Evolutionary conservation across 768 basidiomycete genomes (phyloP), one percentile per base, ranked within the genome.

Genomic region (Cystofilobasidium ferigula): DNA sequence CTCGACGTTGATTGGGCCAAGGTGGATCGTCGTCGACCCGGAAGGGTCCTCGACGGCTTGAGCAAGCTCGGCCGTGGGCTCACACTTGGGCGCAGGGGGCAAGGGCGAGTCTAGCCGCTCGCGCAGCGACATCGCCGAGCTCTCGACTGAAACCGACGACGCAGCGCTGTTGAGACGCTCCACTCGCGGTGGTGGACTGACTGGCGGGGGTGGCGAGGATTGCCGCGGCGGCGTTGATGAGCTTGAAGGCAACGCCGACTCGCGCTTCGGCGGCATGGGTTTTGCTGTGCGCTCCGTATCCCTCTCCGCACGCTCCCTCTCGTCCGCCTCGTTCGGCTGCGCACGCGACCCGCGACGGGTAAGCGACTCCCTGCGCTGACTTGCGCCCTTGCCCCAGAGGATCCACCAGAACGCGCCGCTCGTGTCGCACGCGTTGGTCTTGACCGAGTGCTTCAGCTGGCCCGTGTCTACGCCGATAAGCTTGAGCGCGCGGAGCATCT

Each of bases 341-440:
- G 45, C 9, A 16, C 22, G 10, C 28, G 51, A 54, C 9, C 28
- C 16, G 14, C 51, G 51, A 16, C 51, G 51, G 30, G 16, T 28
- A 28, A 54, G 51, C 51, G 51, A 54, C 51, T 78, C 79, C 53
- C 80, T 82, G 76, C 84, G 79, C 83, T 81, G 34, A 18, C 18
- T 38, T 10, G 32, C 42, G 26, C 63, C 82, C 71, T 85, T 92
- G 74, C 85, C 83, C 75, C 85, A 86, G 57, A 97, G 78, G 82
- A 94, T 89, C 95, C 95, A 99, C 93, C 93, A 99, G 10, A 89
- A 77, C 1, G 93, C 89, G 12, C 90, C 87, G 16, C 87, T 82
- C 0, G 88, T 82, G 76, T 99, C 94, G 72, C 94, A 99, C 0
- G 94, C 94, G 76, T 97, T 84, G 34, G 82, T 85, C 54, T 88